Evolutionary conservation across 2,329 filamentous ascomycete genomes (phyloP), one percentile per base, ranked within the genome.

Genomic region (Leptographium flavum): DNA sequence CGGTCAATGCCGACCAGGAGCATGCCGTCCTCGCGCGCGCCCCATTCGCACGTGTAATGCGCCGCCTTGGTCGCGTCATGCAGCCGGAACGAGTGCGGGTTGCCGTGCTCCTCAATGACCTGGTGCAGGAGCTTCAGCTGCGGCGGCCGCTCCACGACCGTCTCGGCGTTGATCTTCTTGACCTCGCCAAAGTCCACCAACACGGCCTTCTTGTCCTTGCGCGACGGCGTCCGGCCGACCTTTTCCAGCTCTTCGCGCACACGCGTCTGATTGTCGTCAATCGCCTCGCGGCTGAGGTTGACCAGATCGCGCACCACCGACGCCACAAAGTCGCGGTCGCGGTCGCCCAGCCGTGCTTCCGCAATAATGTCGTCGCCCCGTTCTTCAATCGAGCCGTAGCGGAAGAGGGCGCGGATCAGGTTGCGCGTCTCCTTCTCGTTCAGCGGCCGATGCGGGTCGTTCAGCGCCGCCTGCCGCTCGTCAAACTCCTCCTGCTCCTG

Each of bases 171-270:
- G 56, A 95, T 76, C 55, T 94, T 88, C 63, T 94, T 94, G 42
- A 95, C 82, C 45, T 88, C 87, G 39, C 83, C 81, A 63, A 88
- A 94, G 59, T 96, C 88, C 56, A 98, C 95, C 38, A 98, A 69
- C 17, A 98, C 86, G 1, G 92, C 92, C 63, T 98, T 98, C 63
- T 87, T 87, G 59, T 98, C 92, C 62, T 98, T 98, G 68, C 96
- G 95, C 0, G 90, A 94, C 45, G 93, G 65, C 3, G 79, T 73
- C 59, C 92, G 93, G 57, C 86, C 86, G 0, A 76, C 73, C 51
- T 83, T 78, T 61, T 92, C 85, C 54, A 94, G 87, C 56, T 87
- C 86, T 50, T 83, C 79, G 30, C 87, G 75, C 17, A 93, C 72
- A 48, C 77, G 77, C 21, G 81, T 79, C 50, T 75, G 83, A 54